A percentile compares a stretch with the other conserved stretches of the same genome.
These are phyloP conservation scores for Massariosphaeria phaeospora DNA, from an alignment of 495 filamentous ascomycete species.

Conservation along the genomic window DNA sequence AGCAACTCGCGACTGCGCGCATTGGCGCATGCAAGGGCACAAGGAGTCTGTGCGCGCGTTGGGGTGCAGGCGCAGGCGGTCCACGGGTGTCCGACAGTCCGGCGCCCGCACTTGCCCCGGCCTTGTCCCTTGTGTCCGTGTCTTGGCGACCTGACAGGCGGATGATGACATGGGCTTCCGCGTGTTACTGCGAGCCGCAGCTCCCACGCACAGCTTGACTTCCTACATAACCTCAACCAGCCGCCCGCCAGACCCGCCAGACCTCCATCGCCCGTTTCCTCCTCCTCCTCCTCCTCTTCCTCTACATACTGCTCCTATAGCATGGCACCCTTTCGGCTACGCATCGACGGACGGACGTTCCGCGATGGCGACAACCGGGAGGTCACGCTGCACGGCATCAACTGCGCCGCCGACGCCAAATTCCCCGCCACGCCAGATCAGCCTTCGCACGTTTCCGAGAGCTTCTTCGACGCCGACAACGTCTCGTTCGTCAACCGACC, in stretches of 20 bases:
- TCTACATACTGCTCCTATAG: slow-evolving; percentile 4
- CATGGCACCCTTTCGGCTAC: slow-evolving; percentile 51
- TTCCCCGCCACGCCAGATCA: slow-evolving; percentile 70
- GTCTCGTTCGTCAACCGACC: slow-evolving; percentile 86
- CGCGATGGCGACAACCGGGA: slow-evolving; percentile 64
- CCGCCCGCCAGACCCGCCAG: too few species aligned
- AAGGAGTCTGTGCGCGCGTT: too few species aligned
- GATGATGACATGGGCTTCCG: too few species aligned
- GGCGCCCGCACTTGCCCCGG: too few species aligned
- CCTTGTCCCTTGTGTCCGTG: too few species aligned
- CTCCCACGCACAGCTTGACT: not conserved
- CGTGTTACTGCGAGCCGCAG: not conserved
- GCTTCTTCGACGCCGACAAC: slow-evolving; percentile 89
- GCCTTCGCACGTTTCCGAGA: slow-evolving; percentile 69
- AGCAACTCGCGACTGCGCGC: not conserved
- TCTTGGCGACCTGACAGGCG: too few species aligned
- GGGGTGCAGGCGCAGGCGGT: not conserved
- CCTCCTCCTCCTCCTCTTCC: slow-evolving; percentile 36
- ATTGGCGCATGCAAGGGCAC: too few species aligned
- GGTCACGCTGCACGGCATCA: slow-evolving; percentile 65
- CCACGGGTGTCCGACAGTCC: too few species aligned
- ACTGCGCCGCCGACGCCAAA: slow-evolving; percentile 64
- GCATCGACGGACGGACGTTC: slow-evolving; percentile 78
- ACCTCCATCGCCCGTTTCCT: slow-evolving; percentile 4
- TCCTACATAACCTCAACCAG: too few species aligned